These are phyloP conservation scores for Lichtheimia hyalospora DNA, from an alignment of 371 early-diverging fungal genomes.

Conservation along the genomic window DNA sequence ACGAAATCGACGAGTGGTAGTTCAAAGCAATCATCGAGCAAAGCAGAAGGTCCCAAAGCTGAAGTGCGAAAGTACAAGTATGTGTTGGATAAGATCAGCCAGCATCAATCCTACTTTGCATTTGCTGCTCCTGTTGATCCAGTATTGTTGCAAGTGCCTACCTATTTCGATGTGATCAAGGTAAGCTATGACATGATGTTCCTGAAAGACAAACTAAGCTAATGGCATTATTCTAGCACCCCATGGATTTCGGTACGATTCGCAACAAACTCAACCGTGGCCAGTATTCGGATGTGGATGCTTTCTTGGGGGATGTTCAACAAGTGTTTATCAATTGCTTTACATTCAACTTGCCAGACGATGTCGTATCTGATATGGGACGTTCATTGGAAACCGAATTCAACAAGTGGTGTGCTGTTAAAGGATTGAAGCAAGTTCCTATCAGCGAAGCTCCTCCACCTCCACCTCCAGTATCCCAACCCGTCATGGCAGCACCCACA, in stretches of 20 bases:
- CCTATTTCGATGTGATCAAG: slow-evolving; percentile 75
- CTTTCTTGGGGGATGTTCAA: slow-evolving; percentile 26
- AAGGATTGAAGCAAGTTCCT: slow-evolving; percentile 16
- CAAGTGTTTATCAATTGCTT: slow-evolving; percentile 78
- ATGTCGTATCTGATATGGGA: slow-evolving; percentile 72
- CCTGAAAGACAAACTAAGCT: slow-evolving; percentile 60
- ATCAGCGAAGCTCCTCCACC: neutral
- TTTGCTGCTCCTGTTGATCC: slow-evolving; percentile 29
- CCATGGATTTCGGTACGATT: slow-evolving; percentile 43
- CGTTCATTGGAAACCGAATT: slow-evolving; percentile 59
- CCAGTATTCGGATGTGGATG: slow-evolving; percentile 18
- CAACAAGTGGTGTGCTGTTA: slow-evolving; percentile 47
- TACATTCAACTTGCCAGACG: slow-evolving; percentile 77
- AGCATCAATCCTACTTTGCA: slow-evolving; percentile 23
- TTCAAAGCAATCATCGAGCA: neutral
- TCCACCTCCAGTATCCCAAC: neutral
- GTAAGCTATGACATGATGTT: slow-evolving; percentile 4
- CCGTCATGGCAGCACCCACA: neutral
- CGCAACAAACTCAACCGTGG: slow-evolving; percentile 21
- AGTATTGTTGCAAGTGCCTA: slow-evolving; percentile 20
- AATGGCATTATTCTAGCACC: slow-evolving; percentile 44
- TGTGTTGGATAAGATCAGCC: slow-evolving; percentile 28
- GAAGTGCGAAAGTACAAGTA: slow-evolving; percentile 33
- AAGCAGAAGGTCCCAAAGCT: slow-evolving; percentile 9
- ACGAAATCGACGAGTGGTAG: slow-evolving; percentile 1